phyloP scores from a whole-genome alignment of 805 yeast genomes.

The Saturnispora sekii region DNA sequence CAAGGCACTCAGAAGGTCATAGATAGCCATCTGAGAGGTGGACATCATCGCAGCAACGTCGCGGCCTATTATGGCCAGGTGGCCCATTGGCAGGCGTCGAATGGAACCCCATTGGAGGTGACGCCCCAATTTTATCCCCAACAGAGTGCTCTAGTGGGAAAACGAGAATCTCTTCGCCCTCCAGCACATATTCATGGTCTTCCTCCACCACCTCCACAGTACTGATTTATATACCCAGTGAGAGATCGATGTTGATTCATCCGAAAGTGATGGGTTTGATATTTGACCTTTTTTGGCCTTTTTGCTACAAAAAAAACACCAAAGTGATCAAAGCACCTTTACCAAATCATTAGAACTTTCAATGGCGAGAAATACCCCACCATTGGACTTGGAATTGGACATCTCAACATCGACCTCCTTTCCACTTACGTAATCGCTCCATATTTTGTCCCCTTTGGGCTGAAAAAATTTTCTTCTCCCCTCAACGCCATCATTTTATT shows the following conservation, averaged over 20 bases:
- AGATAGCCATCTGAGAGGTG: conserved; percentile 69
- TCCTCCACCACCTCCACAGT: not conserved
- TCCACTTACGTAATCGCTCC: no score
- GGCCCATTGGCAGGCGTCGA: conserved; percentile 10
- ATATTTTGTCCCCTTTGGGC: not conserved
- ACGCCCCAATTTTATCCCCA: conserved; percentile 20
- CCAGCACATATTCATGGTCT: not conserved
- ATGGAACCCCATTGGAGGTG: conserved; percentile 26
- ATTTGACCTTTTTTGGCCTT: no score
- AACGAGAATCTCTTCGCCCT: not conserved
- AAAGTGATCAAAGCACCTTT: no score
- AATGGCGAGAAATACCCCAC: no score
- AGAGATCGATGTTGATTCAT: no score
- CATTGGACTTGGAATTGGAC: no score
- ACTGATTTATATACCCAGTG: not conserved
- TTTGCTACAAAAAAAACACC: no score
- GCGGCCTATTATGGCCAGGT: no score
- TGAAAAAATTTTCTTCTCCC: not conserved
- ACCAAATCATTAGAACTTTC: no score
- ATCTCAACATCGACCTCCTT: no score
- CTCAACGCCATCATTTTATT: not conserved
- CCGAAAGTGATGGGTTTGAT: no score
- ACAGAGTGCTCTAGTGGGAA: not conserved
- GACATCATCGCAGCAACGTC: conserved; percentile 48
- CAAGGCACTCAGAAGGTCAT: conserved; percentile 86